Base-by-base conservation (phyloP, 257 asterid species). In the Dorcoceras hygrometricum region DNA sequence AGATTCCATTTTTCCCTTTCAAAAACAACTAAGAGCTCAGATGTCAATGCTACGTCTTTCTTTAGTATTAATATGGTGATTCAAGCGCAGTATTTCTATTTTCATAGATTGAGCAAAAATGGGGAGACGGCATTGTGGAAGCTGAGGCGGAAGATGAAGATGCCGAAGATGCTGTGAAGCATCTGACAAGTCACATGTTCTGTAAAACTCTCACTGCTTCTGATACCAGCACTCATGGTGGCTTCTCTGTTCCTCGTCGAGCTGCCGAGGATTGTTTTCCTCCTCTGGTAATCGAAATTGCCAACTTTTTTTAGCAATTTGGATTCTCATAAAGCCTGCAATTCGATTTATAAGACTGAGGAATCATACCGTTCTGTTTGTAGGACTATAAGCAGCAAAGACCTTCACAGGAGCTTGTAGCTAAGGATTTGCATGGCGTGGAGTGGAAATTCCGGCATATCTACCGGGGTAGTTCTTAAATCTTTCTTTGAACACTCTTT, bases 361-460 rank as follows among this genome's bases (percentile, higher is more conserved):
- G 48, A 11, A 36, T 10, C 18, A 9, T 10, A 11, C 48, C 3
- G 46, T 34, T 10, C 3, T 36, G 16, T 36, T 36, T 36, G 0
- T 11, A 94, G 99, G 99, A 90, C 74, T 90, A 94, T 66, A 84
- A 84, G 54, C 95, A 90, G 54, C 95, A 88, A 81, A 87, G 97
- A 65, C 99, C 99, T 62, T 90, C 98, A 0, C 99, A 94, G 78
- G 99, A 90, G 84, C 88, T 94, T 57, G 82, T 87, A n/a, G 99
- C 99, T 27, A 94, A 87, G 81, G 99, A 94, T 81, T 82, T 90
- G 58, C 99, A 88, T 63, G 99, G 96, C 43, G 76, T 71, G 34
- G 89, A 83, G 77, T 94, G 99, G 99, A 94, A 87, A 73, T 94
- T 94, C 73, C 87, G 96, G 63, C 99, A 94, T 77, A 94, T 94